A percentile compares a stretch with the other conserved stretches of the same genome.
Conservation (phyloP, 2,329 filamentous ascomycete genomes). For the Neonectria neomacrospora region DNA sequence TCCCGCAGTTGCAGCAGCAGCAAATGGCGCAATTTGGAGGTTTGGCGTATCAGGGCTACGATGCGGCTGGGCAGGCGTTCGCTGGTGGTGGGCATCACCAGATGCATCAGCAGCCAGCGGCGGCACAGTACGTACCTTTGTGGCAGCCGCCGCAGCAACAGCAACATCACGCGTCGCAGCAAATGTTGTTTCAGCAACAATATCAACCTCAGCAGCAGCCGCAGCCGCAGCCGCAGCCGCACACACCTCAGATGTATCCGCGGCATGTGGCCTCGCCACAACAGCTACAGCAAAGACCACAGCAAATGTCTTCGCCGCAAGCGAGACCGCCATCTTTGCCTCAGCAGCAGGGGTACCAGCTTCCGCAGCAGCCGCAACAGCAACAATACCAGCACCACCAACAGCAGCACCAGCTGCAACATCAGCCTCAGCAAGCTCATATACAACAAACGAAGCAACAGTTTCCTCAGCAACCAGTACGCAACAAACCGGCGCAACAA, state of each 20-base stretch:
- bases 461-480: slow-evolving; percentile 20
- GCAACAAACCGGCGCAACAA: slow-evolving; percentile 29
- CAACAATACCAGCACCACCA: slow-evolving; percentile 22
- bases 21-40: slow-evolving; percentile 42
- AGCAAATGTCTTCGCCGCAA: slow-evolving; percentile 35
- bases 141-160: slow-evolving; percentile 52
- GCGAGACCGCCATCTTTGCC: slow-evolving; percentile 38
- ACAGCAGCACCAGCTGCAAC: slow-evolving; percentile 29
- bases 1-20: slow-evolving; percentile 39
- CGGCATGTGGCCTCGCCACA: slow-evolving; percentile 45
- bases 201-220: slow-evolving; percentile 45
- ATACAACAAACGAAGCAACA: slow-evolving; percentile 30
- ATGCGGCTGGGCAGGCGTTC: slow-evolving; percentile 35
- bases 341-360: slow-evolving; percentile 38
- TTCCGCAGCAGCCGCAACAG: slow-evolving; percentile 30
- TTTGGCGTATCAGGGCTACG: slow-evolving; percentile 41
- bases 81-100: slow-evolving; percentile 32
- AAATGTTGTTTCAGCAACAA: slow-evolving; percentile 44
- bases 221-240: slow-evolving; percentile 46
- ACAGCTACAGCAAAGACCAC: slow-evolving; percentile 34
- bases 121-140: slow-evolving; percentile 42
- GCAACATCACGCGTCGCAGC: slow-evolving; percentile 40
- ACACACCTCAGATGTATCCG: slow-evolving; percentile 49
- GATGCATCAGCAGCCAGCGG: slow-evolving; percentile 39
- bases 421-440: slow-evolving; percentile 15